A percentile compares a stretch with the other conserved stretches of the same genome.
phyloP scores from a whole-genome alignment of 163 green algal species.

The Chloroidium sp. region DNA sequence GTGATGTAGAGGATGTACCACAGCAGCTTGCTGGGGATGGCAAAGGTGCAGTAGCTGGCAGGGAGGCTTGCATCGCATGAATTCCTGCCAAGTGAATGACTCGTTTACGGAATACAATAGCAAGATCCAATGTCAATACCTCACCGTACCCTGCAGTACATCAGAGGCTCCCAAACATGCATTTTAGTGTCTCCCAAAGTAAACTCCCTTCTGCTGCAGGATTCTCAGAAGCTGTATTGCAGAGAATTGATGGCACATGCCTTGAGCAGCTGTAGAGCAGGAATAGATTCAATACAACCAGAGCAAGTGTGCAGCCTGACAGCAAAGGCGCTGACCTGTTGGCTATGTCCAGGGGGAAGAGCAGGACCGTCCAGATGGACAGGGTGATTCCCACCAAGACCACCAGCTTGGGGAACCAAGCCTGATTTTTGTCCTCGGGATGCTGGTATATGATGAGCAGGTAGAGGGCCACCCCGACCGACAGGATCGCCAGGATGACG shows the following conservation, averaged over 20 bases:
- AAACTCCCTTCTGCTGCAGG: too few species aligned
- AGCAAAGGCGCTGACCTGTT: constrained; percentile 71
- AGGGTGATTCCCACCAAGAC: constrained; percentile 68
- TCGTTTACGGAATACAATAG: too few species aligned
- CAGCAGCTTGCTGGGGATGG: constrained; percentile 80
- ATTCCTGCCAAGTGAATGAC: too few species aligned
- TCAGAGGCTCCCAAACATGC: too few species aligned
- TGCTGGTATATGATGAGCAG: constrained; percentile 87
- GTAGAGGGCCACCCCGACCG: constrained; percentile 62
- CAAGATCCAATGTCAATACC: too few species aligned
- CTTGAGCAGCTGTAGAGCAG: too few species aligned
- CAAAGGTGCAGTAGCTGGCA: constrained; percentile 53
- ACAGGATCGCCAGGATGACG: constrained; percentile 21
- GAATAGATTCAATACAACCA: too few species aligned
- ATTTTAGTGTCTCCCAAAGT: too few species aligned
- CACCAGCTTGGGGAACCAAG: constrained; percentile 80
- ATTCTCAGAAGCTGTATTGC: too few species aligned
- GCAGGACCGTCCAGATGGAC: constrained; percentile 74
- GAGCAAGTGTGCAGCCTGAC: too few species aligned
- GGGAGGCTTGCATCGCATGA: background rate
- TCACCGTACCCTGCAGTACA: too few species aligned
- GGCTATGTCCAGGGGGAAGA: constrained; percentile 95
- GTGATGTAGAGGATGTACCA: constrained; percentile 86
- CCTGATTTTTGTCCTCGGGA: constrained; percentile 89
- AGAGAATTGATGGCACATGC: too few species aligned